Evolutionary conservation across 1,284 basidiomycete species (phyloP), one percentile per base, ranked within the genome.

Genomic region (Takashimella koratensis): DNA sequence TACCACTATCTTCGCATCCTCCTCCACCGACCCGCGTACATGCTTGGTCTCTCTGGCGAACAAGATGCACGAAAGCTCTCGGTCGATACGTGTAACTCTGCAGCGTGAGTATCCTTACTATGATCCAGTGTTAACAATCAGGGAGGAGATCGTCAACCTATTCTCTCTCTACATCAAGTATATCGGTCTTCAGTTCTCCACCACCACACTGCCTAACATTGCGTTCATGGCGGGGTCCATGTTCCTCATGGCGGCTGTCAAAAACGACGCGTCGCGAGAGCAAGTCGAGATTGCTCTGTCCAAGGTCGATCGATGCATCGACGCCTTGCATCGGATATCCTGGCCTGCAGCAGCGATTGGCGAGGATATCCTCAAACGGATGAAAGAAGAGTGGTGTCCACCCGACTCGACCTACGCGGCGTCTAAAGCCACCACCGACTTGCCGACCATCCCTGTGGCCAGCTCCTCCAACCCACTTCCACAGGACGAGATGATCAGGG

Each of bases 201-300:
- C 65, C 5, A 62, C 67, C 36, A 60, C 66, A 25, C 47, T 65
- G 2, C 58, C 55, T 22, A 64, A 72, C 42, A 60, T 69, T 21
- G 56, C 59, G 16, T 71, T 70, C 50, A 58, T 58, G 4, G 64
- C 66, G 1, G 69, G 66, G 0, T 67, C 69, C 0, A 62, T 71
- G 25, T 57, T 60, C 43, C 58, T 71, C 12, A 62, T 71, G 20
- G 48, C 51, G 20, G 67, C 65, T n/a, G n/a, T n/a, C n/a, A n/a
- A n/a, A n/a, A n/a, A n/a, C n/a, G n/a, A n/a, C n/a, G n/a, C n/a
- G n/a, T n/a, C n/a, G n/a, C n/a, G n/a, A n/a, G n/a, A n/a, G n/a
- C n/a, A n/a, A n/a, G n/a, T n/a, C n/a, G n/a, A n/a, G n/a, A n/a
- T n/a, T n/a, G n/a, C n/a, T n/a, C n/a, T n/a, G n/a, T n/a, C n/a